These are phyloP conservation scores for Diaporthe citrichinensis DNA, from an alignment of 2,329 filamentous ascomycete genomes.

Conservation along the genomic window DNA sequence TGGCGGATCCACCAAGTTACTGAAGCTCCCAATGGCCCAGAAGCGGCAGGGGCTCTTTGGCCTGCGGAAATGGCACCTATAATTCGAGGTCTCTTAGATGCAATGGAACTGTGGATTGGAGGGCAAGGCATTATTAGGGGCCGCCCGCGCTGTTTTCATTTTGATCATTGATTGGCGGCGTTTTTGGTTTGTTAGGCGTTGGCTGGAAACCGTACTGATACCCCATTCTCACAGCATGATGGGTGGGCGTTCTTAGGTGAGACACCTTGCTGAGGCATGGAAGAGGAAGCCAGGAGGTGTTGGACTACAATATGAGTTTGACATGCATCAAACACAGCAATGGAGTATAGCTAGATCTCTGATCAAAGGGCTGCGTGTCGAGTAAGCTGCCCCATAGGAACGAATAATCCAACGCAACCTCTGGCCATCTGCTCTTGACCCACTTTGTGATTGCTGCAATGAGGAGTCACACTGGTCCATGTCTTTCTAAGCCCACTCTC, in stretches of 20 bases:
- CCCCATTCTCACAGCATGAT: constrained; percentile 11
- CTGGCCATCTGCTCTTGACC: not conserved
- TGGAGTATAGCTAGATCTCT: not conserved
- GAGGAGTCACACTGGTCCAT: not conserved
- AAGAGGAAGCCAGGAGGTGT: not conserved
- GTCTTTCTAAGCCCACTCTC: not conserved
- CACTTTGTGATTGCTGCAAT: not conserved
- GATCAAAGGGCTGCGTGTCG: not conserved
- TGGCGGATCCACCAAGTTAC: not conserved
- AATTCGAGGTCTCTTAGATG: too few relatives aligned
- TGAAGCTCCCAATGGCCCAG: not conserved
- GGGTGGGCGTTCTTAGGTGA: not conserved
- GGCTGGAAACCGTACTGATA: constrained; percentile 20
- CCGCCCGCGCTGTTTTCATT: not conserved
- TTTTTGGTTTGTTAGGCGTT: constrained; percentile 26
- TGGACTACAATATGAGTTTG: too few relatives aligned
- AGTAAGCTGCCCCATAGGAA: not conserved
- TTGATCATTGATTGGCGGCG: not conserved
- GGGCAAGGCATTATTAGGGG: not conserved
- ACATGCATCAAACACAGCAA: not conserved
- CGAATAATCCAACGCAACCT: not conserved
- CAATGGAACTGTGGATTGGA: too few relatives aligned
- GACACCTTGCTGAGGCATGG: not conserved
- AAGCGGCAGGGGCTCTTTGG: not conserved
- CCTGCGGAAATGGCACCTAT: not conserved